Base-by-base conservation (phyloP, 2,329 filamentous ascomycete species). In the Thelonectria discophora region DNA sequence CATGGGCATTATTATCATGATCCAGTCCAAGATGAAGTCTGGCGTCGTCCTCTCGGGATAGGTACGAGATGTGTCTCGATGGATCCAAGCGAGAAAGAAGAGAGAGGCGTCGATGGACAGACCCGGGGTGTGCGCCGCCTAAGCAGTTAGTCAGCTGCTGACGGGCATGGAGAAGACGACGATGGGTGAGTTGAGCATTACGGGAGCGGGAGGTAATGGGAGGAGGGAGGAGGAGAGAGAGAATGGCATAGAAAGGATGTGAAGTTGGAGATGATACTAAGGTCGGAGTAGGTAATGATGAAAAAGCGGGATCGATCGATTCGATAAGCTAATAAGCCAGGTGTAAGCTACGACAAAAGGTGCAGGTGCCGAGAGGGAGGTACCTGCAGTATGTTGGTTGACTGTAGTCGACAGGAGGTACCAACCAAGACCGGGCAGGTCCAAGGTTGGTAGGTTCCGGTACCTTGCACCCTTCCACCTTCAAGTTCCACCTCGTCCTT, bases 91-190 rank as follows among this genome's bases (percentile, higher is more conserved):
- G 20, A n/a, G 24, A 9, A 45, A 6, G 17, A 12, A 10, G 42
- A 20, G 8, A 8, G 43, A 27, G 15, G 13, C 13, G 10, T 34
- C 32, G 34, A 49, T 21, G 54, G 34, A 24, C 21, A 48, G 45
- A 49, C 27, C 42, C 30, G 40, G 52, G 32, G 53, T 20, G 24
- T 20, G 46, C 27, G 65, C 62, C 65, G 61, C 66, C 66, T 69
- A 59, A 60, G 42, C 50, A 37, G 67, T 70, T 71, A 71, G 66
- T 70, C 58, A 71, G 69, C 69, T 58, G 62, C 65, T 65, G 66
- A 67, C 66, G 60, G 58, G 52, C 60, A 59, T 60, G 62, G 60
- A 37, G 58, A 55, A 48, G 51, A 57, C 57, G 60, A 66, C 60
- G 65, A 63, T 58, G 53, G 64, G 65, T 59, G 42, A 63, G 52